phyloP scores from a whole-genome alignment of 371 early-diverging fungal genomes.

The Mortierella sp. region DNA sequence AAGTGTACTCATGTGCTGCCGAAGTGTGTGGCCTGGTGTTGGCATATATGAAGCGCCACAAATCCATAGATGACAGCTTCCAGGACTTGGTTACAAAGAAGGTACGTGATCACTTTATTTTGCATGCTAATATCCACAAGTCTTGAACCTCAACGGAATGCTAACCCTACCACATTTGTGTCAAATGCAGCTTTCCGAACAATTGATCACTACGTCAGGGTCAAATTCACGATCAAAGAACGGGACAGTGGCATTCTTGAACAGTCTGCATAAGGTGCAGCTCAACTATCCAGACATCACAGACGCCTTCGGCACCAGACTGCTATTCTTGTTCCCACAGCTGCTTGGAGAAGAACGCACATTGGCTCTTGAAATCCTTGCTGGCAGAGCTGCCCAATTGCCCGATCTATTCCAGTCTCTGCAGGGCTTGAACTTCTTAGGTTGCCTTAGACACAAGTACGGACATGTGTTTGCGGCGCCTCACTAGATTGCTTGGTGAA shows the following conservation, averaged over 20 bases:
- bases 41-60: conserved; percentile 53
- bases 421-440: conserved; percentile 57
- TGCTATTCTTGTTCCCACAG: conserved; percentile 55
- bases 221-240: conserved; percentile 17
- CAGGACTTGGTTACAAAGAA: conserved; percentile 42
- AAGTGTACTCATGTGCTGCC: conserved; percentile 60
- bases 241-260: conserved; percentile 47
- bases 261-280: conserved; percentile 58
- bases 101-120: too few relatives aligned
- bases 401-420: conserved; percentile 63
- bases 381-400: conserved; percentile 58
- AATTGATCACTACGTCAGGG: conserved; percentile 7
- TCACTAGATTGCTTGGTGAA: too few relatives aligned
- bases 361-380: conserved; percentile 65
- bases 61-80: conserved; percentile 28
- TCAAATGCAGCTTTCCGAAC: conserved; percentile 25
- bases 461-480: too few relatives aligned
- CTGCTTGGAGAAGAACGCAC: conserved; percentile 54
- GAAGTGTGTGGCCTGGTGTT: conserved; percentile 63
- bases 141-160: too few relatives aligned
- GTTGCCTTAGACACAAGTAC: conserved; percentile 57
- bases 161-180: background rate
- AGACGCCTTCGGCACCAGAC: conserved; percentile 45
- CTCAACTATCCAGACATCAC: conserved; percentile 57
- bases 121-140: too few relatives aligned